Conservation (phyloP, 1,284 basidiomycete genomes). For the Cutaneotrichosporon spelunceum region DNA sequence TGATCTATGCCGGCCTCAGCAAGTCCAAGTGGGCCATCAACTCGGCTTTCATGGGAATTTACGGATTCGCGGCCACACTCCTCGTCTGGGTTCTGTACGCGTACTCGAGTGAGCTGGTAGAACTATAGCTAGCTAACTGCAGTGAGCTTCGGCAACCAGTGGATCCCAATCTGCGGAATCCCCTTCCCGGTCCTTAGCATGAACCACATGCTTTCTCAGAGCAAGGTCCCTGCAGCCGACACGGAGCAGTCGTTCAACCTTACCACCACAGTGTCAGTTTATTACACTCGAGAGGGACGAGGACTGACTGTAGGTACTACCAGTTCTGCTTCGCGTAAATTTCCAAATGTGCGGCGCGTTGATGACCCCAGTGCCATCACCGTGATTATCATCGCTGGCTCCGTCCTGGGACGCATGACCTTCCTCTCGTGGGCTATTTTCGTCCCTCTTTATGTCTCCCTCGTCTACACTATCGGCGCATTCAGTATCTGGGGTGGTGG, state of each 20-base stretch:
- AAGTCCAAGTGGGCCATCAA: slow-evolving; percentile 6
- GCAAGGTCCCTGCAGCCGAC: not conserved
- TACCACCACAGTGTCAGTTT: not conserved
- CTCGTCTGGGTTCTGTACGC: not conserved
- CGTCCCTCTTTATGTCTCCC: not conserved
- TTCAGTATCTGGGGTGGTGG: slow-evolving; percentile 1
- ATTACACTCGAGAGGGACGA: not conserved
- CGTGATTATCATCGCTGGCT: slow-evolving; percentile 2
- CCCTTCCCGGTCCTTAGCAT: not conserved
- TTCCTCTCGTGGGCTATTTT: not conserved
- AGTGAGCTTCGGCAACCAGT: not conserved
- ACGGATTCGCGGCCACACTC: not conserved
- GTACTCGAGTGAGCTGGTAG: not conserved
- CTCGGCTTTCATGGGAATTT: slow-evolving; percentile 1
- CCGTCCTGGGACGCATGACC: slow-evolving; percentile 1
- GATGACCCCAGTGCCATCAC: slow-evolving; percentile 2
- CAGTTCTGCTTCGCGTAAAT: slow-evolving; percentile 3
- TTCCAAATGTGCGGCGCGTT: not conserved
- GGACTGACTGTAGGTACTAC: not conserved
- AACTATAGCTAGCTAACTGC: not conserved
- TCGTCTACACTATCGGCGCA: not conserved
- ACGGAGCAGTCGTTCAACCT: slow-evolving; percentile 1
- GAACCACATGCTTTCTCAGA: not conserved
- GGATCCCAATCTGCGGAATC: not conserved
- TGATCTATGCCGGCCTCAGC: slow-evolving; percentile 2